These are phyloP conservation scores for Tolypocladium guangdongense DNA, from an alignment of 2,329 filamentous ascomycete species.

Conservation along the genomic window DNA sequence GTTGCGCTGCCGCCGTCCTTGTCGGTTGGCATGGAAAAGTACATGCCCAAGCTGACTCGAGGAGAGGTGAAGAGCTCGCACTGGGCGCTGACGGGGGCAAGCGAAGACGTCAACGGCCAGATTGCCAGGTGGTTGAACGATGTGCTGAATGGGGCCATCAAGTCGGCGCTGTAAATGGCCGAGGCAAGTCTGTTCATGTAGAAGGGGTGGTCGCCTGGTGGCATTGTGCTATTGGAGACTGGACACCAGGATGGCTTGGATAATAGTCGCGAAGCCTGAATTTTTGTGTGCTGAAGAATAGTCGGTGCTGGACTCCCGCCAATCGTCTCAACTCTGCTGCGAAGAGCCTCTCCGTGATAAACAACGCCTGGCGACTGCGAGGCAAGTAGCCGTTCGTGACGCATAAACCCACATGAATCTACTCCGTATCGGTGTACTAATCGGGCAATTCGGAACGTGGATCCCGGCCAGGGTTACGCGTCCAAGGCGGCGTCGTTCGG, in stretches of 20 bases:
- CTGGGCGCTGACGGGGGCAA: constrained; percentile 72
- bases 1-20: constrained; percentile 60
- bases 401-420: no score
- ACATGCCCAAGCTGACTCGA: constrained; percentile 53
- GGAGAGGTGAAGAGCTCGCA: constrained; percentile 60
- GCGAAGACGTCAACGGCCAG: constrained; percentile 57
- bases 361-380: no score
- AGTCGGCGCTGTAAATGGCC: constrained; percentile 15
- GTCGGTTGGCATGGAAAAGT: constrained; percentile 58
- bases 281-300: neutral
- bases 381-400: no score
- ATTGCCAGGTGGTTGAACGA: constrained; percentile 56
- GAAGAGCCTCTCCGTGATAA: neutral
- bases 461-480: neutral
- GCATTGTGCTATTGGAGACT: neutral
- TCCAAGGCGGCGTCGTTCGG: neutral
- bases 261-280: neutral
- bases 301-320: neutral
- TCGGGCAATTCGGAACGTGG: neutral
- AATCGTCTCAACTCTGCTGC: neutral
- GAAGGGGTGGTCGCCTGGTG: neutral
- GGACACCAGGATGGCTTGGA: neutral
- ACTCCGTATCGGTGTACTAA: neutral
- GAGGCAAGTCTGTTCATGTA: neutral
- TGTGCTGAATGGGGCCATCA: constrained; percentile 13